Evolutionary conservation across 768 basidiomycete species (phyloP), one percentile per base, ranked within the genome.

Genomic region (Termitomyces sp.): DNA sequence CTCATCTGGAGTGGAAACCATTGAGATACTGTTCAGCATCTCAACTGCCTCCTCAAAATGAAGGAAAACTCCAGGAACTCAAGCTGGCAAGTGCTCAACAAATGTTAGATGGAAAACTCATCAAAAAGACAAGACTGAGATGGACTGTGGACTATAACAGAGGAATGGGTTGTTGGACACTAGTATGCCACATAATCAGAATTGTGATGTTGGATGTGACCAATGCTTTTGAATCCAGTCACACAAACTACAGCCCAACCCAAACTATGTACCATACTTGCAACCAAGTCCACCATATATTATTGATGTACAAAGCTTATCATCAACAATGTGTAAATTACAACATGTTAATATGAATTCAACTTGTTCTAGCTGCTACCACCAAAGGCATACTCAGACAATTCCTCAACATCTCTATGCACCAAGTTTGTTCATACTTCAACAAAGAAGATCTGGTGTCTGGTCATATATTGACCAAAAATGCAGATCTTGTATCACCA

Each of bases 371-470:
- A 98, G 96, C 82, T 98, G n/a, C 79, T 98, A 51, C 96, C 96
- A 1, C 90, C 97, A 1, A 87, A 89, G 73, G 96, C 94, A 34
- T 98, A 98, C 73, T 87, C 91, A 14, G 84, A 87, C 57, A 98
- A 98, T 72, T 82, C 90, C 4, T 93, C 96, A 5, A 96, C 93
- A 0, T 98, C 96, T 0, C 78, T 98, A 58, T 98, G 96, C 72
- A 96, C 96, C 48, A 96, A 97, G 72, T 98, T 97, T 66, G 89
- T 98, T 10, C 97, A 99, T 72, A 98, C 96, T 0, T 97, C 96
- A 15, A 98, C 95, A 46, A 99, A 99, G 81, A 99, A 99, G 75
- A 94, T 98, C 64, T 83, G 95, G 57, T 97, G 94, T 79, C 96
- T 96, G 0, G 95, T 98, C 49, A 96, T 20, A 20, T 20, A 20